Evolutionary conservation across 2,329 filamentous ascomycete species (phyloP), one percentile per base, ranked within the genome.

Genomic region (Parafenestella ontariensis): DNA sequence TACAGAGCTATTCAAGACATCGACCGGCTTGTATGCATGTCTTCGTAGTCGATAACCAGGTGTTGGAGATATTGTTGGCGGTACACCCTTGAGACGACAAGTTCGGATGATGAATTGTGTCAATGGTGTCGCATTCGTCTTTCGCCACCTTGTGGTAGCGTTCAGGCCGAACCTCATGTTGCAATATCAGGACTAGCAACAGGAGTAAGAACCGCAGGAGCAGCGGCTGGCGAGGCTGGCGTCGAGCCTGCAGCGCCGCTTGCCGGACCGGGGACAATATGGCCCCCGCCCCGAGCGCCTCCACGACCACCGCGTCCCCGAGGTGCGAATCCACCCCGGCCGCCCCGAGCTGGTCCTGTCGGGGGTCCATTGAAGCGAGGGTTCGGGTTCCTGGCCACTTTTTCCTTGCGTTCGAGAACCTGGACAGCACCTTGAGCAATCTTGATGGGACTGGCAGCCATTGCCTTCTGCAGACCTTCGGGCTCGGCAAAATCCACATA

Each of bases 401-500:
- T 73, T 42, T 91, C 89, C 73, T 90, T 92, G 45, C 89, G 85
- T 77, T 96, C 93, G 21, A 96, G 79, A 1, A 98, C 90, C 61
- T 96, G 91, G 1, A 98, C 91, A 9, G 89, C 88, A 6, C 91
- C 92, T 71, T 96, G 90, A 0, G 89, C 93, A 10, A 98, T 88
- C 18, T 89, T 80, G 26, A 97, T 84, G 0, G 91, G 91, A 69
- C 92, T 96, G 11, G 90, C 90, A 15, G 87, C 84, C 69, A 96
- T 87, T 5, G 94, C 94, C 68, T 90, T 92, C 65, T 85, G 85
- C 23, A 98, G 81, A 9, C 85, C 83, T 8, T 88, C 86, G 0
- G 88, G 83, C 20, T 92, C 87, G 9, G 85, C 84, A 77, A 97
- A 98, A 59, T 96, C 91, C 34, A 96, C 89, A 72, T 97, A 96